phyloP scores from a whole-genome alignment of 352 stramenopile genomes.

The Globisporangium recalcitrans region DNA sequence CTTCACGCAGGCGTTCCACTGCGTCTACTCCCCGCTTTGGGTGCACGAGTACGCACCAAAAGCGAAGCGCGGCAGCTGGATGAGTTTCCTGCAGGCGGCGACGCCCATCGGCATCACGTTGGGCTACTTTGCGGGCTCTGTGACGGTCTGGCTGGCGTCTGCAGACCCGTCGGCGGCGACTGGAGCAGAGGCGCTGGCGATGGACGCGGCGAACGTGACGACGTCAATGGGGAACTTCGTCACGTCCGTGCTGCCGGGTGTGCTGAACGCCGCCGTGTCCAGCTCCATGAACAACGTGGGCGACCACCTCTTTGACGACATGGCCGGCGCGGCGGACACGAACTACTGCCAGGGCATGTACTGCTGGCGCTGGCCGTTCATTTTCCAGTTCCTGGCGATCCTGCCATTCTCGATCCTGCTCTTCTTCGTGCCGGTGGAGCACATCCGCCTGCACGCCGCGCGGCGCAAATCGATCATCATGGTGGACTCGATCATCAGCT shows the following conservation, averaged over 20 bases:
- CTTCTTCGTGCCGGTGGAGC: slow-evolving; percentile 71
- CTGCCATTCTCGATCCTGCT: slow-evolving; percentile 68
- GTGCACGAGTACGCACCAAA: slow-evolving; percentile 82
- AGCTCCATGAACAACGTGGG: slow-evolving; percentile 19
- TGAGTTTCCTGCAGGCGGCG: slow-evolving; percentile 81
- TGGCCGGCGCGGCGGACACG: slow-evolving; percentile 26
- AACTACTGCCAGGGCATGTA: slow-evolving; percentile 68
- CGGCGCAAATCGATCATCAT: slow-evolving; percentile 65
- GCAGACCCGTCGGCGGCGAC: slow-evolving; percentile 18
- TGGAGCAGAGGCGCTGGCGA: slow-evolving; percentile 5
- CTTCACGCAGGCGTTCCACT: slow-evolving; percentile 77
- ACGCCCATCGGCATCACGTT: slow-evolving; percentile 73
- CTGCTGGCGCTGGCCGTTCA: slow-evolving; percentile 86
- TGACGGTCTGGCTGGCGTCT: slow-evolving; percentile 52
- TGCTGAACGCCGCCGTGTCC: slow-evolving; percentile 22
- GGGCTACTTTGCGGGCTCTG: slow-evolving; percentile 70
- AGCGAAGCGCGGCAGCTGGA: slow-evolving; percentile 64
- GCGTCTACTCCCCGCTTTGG: slow-evolving; percentile 83
- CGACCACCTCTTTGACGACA: slow-evolving; percentile 32
- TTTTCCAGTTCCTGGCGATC: slow-evolving; percentile 71
- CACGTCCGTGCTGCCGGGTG: slow-evolving; percentile 9
- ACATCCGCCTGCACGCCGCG: slow-evolving; percentile 56
- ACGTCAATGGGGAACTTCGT: slow-evolving; percentile 8
- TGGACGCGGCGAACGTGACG: slow-evolving; percentile 13
- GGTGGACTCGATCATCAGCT: slow-evolving; percentile 40